Evolutionary conservation across 805 yeast species (phyloP).

Genomic region (Wickerhamiella sorbophila): DNA sequence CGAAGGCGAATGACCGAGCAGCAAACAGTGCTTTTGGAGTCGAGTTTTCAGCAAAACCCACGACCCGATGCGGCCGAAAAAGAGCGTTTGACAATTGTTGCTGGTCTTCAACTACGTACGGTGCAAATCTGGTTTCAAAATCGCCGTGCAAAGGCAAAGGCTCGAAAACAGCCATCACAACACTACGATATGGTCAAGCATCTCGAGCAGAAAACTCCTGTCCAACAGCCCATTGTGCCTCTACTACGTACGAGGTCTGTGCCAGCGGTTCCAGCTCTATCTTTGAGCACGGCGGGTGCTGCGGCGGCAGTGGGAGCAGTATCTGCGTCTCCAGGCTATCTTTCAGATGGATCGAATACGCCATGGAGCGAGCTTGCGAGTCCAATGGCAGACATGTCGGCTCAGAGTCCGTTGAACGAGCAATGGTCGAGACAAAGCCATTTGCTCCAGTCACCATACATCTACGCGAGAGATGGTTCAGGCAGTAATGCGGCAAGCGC

Average conservation of each 20-base stretch:
- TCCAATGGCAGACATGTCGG: neutral
- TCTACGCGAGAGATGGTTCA: neutral
- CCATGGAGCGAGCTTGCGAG: neutral
- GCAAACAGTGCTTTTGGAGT: conserved; percentile 40
- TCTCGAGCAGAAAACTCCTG: neutral
- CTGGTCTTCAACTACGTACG: conserved; percentile 71
- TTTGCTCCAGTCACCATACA: conserved; percentile 1
- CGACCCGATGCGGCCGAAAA: conserved; percentile 64
- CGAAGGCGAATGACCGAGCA: conserved; percentile 22
- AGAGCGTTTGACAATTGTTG: conserved; percentile 50
- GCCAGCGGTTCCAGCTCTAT: neutral
- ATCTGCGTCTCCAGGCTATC: neutral
- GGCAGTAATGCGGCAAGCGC: neutral
- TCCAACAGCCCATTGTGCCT: neutral
- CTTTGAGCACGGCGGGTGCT: neutral
- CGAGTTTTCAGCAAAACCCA: conserved; percentile 56
- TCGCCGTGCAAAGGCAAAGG: conserved; percentile 36
- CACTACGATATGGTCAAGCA: neutral
- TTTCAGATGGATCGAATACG: neutral
- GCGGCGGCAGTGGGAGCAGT: neutral
- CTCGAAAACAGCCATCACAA: neutral
- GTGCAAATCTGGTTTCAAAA: conserved; percentile 94
- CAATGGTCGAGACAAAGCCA: neutral
- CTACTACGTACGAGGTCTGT: neutral
- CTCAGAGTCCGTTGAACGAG: neutral